A percentile compares a stretch with the other conserved stretches of the same genome.
These are phyloP conservation scores for Voacanga thouarsii DNA, from an alignment of 257 asterid species.

Conservation along the genomic window DNA sequence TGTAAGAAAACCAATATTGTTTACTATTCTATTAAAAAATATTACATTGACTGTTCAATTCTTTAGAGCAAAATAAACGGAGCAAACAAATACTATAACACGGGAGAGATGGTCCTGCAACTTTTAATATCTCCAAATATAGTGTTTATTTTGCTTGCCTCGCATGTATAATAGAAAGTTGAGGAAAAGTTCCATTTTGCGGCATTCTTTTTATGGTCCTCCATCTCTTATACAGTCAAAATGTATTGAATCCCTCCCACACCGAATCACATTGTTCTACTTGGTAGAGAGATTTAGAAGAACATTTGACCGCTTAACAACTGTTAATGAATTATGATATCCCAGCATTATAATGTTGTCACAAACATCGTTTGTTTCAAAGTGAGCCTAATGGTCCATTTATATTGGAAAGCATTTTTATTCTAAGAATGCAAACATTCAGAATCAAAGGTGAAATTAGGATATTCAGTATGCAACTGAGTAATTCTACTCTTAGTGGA, in stretches of 20 bases:
- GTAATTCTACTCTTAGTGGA: background rate
- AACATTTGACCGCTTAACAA: background rate
- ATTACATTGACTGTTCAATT: background rate
- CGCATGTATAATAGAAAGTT: background rate
- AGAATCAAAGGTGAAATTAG: background rate
- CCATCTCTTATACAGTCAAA: background rate
- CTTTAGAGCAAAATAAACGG: background rate
- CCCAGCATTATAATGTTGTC: background rate
- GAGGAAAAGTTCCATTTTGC: background rate
- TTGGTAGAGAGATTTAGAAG: background rate
- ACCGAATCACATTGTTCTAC: background rate
- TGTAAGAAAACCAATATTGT: slow-evolving; percentile 14
- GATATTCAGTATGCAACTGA: background rate
- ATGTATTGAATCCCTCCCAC: background rate
- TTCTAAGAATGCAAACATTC: background rate
- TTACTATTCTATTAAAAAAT: background rate
- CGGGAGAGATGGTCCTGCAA: background rate
- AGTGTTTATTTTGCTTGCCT: slow-evolving; percentile 1
- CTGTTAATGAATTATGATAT: background rate
- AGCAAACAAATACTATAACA: no score
- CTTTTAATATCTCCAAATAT: background rate
- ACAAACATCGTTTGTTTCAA: background rate
- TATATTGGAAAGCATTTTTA: background rate
- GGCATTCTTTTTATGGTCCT: background rate
- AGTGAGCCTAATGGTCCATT: background rate